Evolutionary conservation across 2,329 filamentous ascomycete species (phyloP).

Genomic region (Cladorrhinum sp.): DNA sequence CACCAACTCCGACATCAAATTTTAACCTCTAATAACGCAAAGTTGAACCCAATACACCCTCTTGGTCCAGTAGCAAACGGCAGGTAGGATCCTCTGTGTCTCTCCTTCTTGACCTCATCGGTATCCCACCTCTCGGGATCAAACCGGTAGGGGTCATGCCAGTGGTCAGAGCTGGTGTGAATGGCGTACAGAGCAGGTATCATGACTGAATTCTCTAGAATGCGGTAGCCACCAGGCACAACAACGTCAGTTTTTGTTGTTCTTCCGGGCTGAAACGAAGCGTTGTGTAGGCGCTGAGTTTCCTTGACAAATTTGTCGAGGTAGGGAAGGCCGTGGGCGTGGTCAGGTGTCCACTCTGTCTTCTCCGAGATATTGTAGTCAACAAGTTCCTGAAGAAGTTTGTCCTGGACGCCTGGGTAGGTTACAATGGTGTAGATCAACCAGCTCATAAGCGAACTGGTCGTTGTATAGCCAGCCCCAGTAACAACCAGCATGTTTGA

Average conservation of each 20-base stretch:
- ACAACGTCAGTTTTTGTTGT: constrained; percentile 55
- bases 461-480: constrained; percentile 21
- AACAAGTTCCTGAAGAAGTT: constrained; percentile 17
- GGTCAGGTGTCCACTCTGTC: constrained; percentile 45
- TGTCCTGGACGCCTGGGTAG: constrained; percentile 17
- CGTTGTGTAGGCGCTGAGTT: constrained; percentile 57
- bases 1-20: constrained; percentile 55
- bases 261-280: constrained; percentile 58
- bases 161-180: constrained; percentile 52
- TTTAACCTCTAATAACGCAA: constrained; percentile 60
- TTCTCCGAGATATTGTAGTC: constrained; percentile 31
- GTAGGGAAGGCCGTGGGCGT: constrained; percentile 47
- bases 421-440: constrained; percentile 20
- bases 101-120: constrained; percentile 46
- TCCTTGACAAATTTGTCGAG: constrained; percentile 60
- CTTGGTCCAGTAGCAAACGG: constrained; percentile 58
- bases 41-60: constrained; percentile 63
- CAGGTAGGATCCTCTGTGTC: constrained; percentile 50
- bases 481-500: constrained; percentile 15
- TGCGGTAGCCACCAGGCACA: constrained; percentile 56
- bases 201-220: constrained; percentile 51
- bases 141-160: constrained; percentile 57
- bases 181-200: constrained; percentile 52
- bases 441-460: constrained; percentile 17
- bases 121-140: constrained; percentile 59